Conservation (phyloP, 257 asterid genomes). For the Scutellaria baicalensis region DNA sequence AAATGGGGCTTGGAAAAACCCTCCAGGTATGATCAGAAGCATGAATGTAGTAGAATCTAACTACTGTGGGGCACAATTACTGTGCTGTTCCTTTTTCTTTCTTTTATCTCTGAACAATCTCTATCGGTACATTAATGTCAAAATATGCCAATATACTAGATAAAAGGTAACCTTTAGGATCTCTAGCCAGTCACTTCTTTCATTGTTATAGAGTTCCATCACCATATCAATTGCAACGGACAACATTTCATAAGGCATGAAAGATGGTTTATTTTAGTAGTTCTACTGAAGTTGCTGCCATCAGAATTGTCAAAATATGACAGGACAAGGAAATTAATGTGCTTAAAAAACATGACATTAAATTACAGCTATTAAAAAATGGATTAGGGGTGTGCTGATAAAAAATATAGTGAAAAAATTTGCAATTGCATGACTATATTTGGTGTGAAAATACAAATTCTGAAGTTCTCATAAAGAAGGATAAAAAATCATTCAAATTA, state of each 20-base stretch:
- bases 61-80: background rate
- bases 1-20: slow-evolving; percentile 98
- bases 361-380: background rate
- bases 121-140: background rate
- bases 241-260: background rate
- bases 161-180: background rate
- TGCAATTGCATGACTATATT: background rate
- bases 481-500: background rate
- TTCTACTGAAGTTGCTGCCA: background rate
- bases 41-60: background rate
- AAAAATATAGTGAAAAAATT: background rate
- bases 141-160: background rate
- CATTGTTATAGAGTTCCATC: background rate
- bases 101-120: background rate
- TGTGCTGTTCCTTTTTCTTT: background rate
- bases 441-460: background rate
- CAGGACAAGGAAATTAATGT: background rate
- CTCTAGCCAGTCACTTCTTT: background rate
- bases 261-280: background rate
- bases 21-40: slow-evolving; percentile 52
- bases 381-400: background rate
- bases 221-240: background rate
- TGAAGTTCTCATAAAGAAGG: background rate
- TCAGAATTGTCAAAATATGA: background rate
- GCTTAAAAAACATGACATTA: background rate